Evolutionary conservation across 768 basidiomycete species (phyloP).

Genomic region (button mushroom (Agaricus bisporus)): DNA sequence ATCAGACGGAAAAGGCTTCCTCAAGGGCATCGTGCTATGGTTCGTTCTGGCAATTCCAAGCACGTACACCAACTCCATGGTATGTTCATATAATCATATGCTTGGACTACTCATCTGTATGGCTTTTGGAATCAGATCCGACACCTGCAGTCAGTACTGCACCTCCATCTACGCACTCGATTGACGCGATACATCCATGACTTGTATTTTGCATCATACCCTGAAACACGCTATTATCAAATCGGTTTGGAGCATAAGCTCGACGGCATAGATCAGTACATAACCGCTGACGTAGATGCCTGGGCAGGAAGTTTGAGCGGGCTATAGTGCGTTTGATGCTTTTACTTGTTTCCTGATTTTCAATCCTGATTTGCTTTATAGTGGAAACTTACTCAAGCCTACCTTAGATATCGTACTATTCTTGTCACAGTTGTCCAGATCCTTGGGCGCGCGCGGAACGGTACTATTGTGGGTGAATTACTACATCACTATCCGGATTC

Average conservation of each 20-base stretch:
- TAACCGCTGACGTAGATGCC: slow-evolving; percentile 86
- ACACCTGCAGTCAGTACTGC: slow-evolving; percentile 81
- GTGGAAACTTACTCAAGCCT: slow-evolving; percentile 92
- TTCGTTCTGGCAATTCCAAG: slow-evolving; percentile 87
- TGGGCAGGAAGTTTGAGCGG: slow-evolving; percentile 85
- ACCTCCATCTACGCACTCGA: slow-evolving; percentile 76
- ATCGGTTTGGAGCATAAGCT: slow-evolving; percentile 24
- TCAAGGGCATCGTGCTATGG: slow-evolving; percentile 81
- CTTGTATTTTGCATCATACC: slow-evolving; percentile 76
- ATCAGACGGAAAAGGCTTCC: slow-evolving; percentile 79
- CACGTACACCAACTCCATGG: slow-evolving; percentile 95
- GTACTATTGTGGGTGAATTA: slow-evolving; percentile 78
- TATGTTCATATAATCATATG: slow-evolving; percentile 21
- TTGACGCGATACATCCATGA: slow-evolving; percentile 90
- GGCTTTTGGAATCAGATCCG: slow-evolving; percentile 50
- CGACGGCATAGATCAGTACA: slow-evolving; percentile 85
- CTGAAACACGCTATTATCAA: slow-evolving; percentile 67
- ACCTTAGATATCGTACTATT: slow-evolving; percentile 87
- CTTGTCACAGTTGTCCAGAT: slow-evolving; percentile 83
- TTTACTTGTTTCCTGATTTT: background rate
- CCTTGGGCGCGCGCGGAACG: slow-evolving; percentile 83
- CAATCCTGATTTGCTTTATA: slow-evolving; percentile 20
- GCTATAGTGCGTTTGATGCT: slow-evolving; percentile 62
- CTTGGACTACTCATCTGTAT: background rate
- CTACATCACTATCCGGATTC: slow-evolving; percentile 75